phyloP scores from a whole-genome alignment of 768 basidiomycete genomes.

The Leccinum longicurvipes region DNA sequence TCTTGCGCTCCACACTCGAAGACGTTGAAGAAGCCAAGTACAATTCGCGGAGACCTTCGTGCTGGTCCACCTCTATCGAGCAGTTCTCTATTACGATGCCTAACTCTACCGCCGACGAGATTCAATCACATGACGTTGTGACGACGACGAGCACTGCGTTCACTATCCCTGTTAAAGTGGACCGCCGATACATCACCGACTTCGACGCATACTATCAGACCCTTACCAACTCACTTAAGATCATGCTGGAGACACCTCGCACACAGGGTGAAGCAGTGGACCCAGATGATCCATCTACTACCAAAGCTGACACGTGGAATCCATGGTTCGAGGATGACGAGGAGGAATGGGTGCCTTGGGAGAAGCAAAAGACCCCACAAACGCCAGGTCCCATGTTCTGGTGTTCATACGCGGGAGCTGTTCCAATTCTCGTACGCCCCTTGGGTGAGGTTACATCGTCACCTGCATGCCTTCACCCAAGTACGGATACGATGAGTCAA shows the following conservation, averaged over 20 bases:
- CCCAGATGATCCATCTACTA: not conserved
- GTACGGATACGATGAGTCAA: not conserved
- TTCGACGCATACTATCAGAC: slow-evolving; percentile 7
- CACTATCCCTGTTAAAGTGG: not conserved
- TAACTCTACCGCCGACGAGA: not conserved
- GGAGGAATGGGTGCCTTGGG: slow-evolving; percentile 10
- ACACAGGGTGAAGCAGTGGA: not conserved
- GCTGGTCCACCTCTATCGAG: not conserved
- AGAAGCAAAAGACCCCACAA: not conserved
- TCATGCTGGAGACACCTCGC: not conserved
- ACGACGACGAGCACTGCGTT: not conserved
- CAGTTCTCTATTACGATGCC: not conserved
- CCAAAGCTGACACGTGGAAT: not conserved
- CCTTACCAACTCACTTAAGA: not conserved
- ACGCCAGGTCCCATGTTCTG: too few species aligned
- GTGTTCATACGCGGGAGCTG: not conserved
- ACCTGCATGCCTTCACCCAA: not conserved
- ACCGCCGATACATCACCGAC: not conserved
- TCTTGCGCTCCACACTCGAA: slow-evolving; percentile 1
- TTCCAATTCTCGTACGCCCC: not conserved
- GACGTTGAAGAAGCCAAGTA: not conserved
- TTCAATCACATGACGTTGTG: not conserved
- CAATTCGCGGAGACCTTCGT: not conserved
- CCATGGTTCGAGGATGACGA: not conserved
- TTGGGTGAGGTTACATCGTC: not conserved